Percentiles rank a stretch among this genome's conserved stretches.
Evolutionary conservation across 2,329 filamentous ascomycete genomes (phyloP).

Genomic region (Trichoderma afroharzianum): DNA sequence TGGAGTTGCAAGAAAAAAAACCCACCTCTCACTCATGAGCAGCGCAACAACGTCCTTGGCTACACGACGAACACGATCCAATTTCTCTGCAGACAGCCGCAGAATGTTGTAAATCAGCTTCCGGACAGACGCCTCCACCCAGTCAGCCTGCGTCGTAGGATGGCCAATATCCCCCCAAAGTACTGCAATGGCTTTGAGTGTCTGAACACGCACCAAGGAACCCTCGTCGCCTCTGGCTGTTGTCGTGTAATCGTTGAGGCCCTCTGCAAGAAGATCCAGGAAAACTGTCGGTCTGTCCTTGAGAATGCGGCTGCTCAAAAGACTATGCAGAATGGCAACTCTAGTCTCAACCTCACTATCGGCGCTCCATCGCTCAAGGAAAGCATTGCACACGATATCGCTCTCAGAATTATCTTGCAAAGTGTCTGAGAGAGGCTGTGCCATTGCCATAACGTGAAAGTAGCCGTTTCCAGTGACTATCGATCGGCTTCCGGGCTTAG

Average conservation of each 20-base stretch:
- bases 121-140: conserved; percentile 31
- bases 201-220: conserved; percentile 77
- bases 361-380: conserved; percentile 51
- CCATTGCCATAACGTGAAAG: conserved; percentile 51
- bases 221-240: conserved; percentile 87
- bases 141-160: conserved; percentile 17
- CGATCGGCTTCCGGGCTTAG: conserved; percentile 31
- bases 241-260: conserved; percentile 85
- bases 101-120: conserved; percentile 50
- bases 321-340: conserved; percentile 53
- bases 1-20: neutral
- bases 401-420: conserved; percentile 7
- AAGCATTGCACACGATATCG: conserved; percentile 41
- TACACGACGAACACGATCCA: conserved; percentile 76
- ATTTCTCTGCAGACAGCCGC: conserved; percentile 78
- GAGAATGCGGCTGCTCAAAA: conserved; percentile 47
- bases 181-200: conserved; percentile 69
- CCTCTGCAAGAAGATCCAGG: conserved; percentile 47
- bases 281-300: conserved; percentile 40
- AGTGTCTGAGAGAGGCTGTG: conserved; percentile 40
- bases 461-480: conserved; percentile 45
- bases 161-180: conserved; percentile 45
- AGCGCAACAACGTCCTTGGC: conserved; percentile 55
- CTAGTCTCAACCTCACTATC: conserved; percentile 50
- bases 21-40: conserved; percentile 45